Conservation (phyloP, 352 stramenopile genomes). For the Globisporangium nagaii region DNA sequence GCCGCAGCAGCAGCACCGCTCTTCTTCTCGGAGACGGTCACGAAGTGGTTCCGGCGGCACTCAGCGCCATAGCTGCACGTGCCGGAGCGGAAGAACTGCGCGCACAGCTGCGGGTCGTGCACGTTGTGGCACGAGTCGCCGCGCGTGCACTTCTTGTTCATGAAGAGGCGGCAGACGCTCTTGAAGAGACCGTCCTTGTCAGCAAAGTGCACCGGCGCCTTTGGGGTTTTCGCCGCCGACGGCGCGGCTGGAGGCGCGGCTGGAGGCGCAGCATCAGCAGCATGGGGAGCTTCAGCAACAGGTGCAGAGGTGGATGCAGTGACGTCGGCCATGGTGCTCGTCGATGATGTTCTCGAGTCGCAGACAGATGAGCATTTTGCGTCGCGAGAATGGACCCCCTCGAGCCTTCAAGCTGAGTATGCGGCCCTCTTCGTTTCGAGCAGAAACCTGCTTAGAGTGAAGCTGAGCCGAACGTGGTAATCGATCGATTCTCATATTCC, state of each 20-base stretch:
- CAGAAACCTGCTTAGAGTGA: no score
- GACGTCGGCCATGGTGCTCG: conserved; percentile 1
- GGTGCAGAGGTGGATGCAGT: neutral
- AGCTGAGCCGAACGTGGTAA: no score
- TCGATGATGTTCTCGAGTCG: neutral
- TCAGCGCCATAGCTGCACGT: conserved; percentile 48
- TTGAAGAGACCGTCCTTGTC: conserved; percentile 53
- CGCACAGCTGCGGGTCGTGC: conserved; percentile 51
- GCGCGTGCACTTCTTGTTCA: conserved; percentile 30
- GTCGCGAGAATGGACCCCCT: neutral
- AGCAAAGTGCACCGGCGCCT: conserved; percentile 29
- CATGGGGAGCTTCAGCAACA: neutral
- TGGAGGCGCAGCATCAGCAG: neutral
- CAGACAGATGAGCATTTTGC: no score
- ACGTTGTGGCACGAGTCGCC: conserved; percentile 32
- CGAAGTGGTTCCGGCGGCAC: conserved; percentile 54
- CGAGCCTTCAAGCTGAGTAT: neutral
- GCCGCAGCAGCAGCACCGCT: neutral
- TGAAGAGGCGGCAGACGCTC: conserved; percentile 53
- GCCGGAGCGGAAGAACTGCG: conserved; percentile 38
- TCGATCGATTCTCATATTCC: no score
- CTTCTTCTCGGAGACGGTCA: conserved; percentile 16
- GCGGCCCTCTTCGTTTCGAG: neutral
- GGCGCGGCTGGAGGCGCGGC: neutral
- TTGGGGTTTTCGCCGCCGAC: conserved; percentile 2